These are phyloP conservation scores for Penicillium mononematosum DNA, from an alignment of 495 filamentous ascomycete species.

Conservation along the genomic window DNA sequence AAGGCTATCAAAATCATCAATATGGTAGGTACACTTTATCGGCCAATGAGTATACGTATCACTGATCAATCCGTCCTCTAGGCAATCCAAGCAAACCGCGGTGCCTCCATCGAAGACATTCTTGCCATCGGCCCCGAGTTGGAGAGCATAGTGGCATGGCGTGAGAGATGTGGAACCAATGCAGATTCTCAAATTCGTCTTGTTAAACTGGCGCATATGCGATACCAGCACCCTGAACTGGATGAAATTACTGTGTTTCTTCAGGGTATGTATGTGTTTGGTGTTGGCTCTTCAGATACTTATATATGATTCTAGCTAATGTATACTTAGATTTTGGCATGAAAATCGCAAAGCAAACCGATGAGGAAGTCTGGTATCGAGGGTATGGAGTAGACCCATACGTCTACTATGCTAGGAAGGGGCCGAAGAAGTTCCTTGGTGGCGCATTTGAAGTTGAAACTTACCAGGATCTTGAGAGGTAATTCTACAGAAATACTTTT, in stretches of 20 bases:
- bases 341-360: no score
- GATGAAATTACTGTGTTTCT: conserved; percentile 44
- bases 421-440: no score
- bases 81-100: conserved; percentile 30
- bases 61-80: neutral
- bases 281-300: no score
- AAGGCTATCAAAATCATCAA: neutral
- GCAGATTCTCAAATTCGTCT: conserved; percentile 38
- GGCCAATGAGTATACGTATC: neutral
- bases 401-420: no score
- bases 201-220: conserved; percentile 46
- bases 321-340: no score
- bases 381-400: no score
- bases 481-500: no score
- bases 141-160: conserved; percentile 36
- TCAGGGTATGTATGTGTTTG: conserved; percentile 16
- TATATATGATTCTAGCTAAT: no score
- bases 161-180: conserved; percentile 34
- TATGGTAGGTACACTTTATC: neutral
- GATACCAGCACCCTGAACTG: conserved; percentile 51
- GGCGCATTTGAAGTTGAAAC: no score
- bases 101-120: conserved; percentile 38
- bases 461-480: no score
- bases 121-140: conserved; percentile 34
- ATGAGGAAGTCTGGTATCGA: no score